Base-by-base conservation (phyloP, 768 basidiomycete genomes). In the Leucosporidium creatinivorum region DNA sequence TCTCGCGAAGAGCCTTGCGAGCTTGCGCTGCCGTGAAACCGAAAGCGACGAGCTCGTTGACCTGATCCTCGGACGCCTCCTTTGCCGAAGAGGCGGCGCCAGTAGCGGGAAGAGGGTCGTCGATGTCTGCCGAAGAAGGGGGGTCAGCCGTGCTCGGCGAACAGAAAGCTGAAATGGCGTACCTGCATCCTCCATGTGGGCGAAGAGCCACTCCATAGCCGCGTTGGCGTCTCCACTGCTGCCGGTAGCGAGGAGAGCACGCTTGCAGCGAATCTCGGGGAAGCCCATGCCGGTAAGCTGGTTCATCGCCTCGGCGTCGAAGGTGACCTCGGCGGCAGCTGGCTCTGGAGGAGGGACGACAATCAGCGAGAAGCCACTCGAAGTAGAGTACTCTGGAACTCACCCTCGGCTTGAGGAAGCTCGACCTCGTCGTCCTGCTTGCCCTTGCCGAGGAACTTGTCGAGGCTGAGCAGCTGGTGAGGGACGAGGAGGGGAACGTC, bases 201-300 rank as follows among this genome's bases (percentile, higher is more conserved):
- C 82, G 75, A 98, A 94, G 51, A 99, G 78, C 94, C 94, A 99
- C 66, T 91, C 87, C 92, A 94, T 94, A 0, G 96, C 96, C 0
- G 81, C 83, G 69, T 93, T 89, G 0, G 88, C 80, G 66, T 86
- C 85, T 21, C 78, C 80, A 72, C 87, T 86, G 73, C 81, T 79
- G 0, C 91, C 91, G 0, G 93, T 98, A 0, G 91, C 92, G 15
- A 94, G 81, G 8, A 98, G 77, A 0, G 93, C 96, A 73, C 91
- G 93, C 74, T 94, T 88, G 77, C 89, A 93, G 28, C 93, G 84
- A 12, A 92, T 77, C 0, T 79, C 76, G 0, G 93, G 89, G 82
- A 99, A 98, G 0, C 94, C 94, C 92, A 98, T 93, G 0, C 80
- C 86, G 73, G 89, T 85, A 28, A 98, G 80, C 79, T 89, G 86